Conservation (phyloP, 306 rosid species). For the Cucurbita ficifolia region DNA sequence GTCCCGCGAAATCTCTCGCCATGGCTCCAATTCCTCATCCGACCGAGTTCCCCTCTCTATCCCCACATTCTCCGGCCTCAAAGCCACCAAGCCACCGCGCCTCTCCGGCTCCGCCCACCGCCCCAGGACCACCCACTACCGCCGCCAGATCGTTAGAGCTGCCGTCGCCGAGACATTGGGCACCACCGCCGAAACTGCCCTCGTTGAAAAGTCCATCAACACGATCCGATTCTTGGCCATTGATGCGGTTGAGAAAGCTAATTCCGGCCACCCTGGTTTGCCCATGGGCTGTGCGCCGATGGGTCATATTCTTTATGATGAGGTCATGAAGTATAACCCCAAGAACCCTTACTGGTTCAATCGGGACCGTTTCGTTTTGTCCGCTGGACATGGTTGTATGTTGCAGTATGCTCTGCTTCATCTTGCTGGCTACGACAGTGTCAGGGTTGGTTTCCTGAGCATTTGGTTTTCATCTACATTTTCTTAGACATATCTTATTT, state of each 20-base stretch:
- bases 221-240: constrained; percentile 78
- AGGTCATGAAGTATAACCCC: constrained; percentile 77
- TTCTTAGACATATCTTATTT: neutral
- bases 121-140: neutral
- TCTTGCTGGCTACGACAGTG: constrained; percentile 87
- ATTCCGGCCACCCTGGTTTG: constrained; percentile 89
- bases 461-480: neutral
- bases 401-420: constrained; percentile 85
- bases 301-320: constrained; percentile 84
- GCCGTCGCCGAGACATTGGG: constrained; percentile 33
- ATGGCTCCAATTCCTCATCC: constrained; percentile 26
- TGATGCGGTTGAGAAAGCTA: constrained; percentile 89
- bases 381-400: constrained; percentile 98
- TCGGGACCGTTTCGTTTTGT: constrained; percentile 85
- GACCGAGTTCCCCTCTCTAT: constrained; percentile 40
- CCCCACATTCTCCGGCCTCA: constrained; percentile 55
- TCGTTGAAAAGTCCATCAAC: constrained; percentile 74
- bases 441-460: constrained; percentile 30
- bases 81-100: constrained; percentile 22
- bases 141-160: constrained; percentile 25
- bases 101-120: constrained; percentile 16
- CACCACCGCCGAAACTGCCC: constrained; percentile 32
- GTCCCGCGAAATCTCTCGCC: constrained; percentile 49
- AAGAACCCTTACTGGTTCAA: constrained; percentile 91
- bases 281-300: constrained; percentile 99